Conservation (phyloP, 2,329 filamentous ascomycete genomes). For the Pseudocercospora eumusae region DNA sequence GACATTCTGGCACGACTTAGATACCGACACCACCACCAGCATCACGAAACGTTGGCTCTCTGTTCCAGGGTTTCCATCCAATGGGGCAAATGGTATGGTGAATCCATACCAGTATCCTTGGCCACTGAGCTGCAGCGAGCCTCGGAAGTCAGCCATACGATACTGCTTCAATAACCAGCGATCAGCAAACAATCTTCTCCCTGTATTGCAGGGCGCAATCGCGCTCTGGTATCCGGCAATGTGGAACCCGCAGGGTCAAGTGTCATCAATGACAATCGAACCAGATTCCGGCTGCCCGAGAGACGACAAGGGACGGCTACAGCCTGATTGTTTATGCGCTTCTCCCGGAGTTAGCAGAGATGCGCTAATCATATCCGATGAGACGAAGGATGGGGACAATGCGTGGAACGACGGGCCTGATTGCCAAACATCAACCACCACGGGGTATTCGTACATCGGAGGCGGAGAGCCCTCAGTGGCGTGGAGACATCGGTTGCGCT, state of each 20-base stretch:
- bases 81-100: neutral
- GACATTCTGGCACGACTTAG: neutral
- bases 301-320: neutral
- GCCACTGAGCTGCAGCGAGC: slow-evolving; percentile 20
- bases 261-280: slow-evolving; percentile 21
- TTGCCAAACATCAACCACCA: slow-evolving; percentile 21
- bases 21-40: neutral
- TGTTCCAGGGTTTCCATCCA: slow-evolving; percentile 9
- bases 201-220: slow-evolving; percentile 22
- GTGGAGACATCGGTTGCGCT: slow-evolving; percentile 12
- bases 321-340: slow-evolving; percentile 13
- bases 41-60: slow-evolving; percentile 24
- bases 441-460: slow-evolving; percentile 22
- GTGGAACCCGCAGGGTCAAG: neutral
- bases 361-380: slow-evolving; percentile 27
- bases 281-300: slow-evolving; percentile 19
- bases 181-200: slow-evolving; percentile 24
- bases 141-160: slow-evolving; percentile 19
- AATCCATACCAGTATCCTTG: slow-evolving; percentile 22
- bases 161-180: slow-evolving; percentile 30
- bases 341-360: slow-evolving; percentile 11
- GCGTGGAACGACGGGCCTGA: slow-evolving; percentile 19
- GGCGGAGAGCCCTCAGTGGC: neutral
- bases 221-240: slow-evolving; percentile 26
- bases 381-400: slow-evolving; percentile 24